Evolutionary conservation across 2,329 filamentous ascomycete species (phyloP).

Genomic region (Decorospora gaudefroyi): DNA sequence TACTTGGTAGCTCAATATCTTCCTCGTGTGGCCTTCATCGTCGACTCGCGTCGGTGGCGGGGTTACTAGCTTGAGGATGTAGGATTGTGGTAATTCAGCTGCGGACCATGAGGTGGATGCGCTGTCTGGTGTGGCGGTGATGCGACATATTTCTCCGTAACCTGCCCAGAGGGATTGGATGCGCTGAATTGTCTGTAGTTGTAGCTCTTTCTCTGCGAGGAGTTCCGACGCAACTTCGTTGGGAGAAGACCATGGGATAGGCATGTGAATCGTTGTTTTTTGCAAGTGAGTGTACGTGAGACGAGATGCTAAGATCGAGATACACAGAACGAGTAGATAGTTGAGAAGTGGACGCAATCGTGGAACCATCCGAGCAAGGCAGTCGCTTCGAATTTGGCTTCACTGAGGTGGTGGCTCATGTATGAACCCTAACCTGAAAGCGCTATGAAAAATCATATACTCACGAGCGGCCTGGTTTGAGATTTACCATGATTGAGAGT

Average conservation of each 20-base stretch:
- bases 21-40: constrained; percentile 67
- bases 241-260: constrained; percentile 17
- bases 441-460: too few relatives aligned
- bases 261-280: constrained; percentile 47
- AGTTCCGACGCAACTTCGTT: constrained; percentile 33
- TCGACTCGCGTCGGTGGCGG: constrained; percentile 52
- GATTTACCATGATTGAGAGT: too few relatives aligned
- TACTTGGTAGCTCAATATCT: constrained; percentile 68
- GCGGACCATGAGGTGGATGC: constrained; percentile 12
- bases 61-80: constrained; percentile 65
- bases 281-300: neutral
- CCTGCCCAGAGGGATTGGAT: constrained; percentile 56
- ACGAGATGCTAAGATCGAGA: constrained; percentile 1
- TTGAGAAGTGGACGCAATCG: constrained; percentile 1
- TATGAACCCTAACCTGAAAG: too few relatives aligned
- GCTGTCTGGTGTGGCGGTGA: constrained; percentile 50
- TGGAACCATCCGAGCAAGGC: constrained; percentile 4
- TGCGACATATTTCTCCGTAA: constrained; percentile 60
- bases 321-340: constrained; percentile 4
- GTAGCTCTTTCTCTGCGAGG: constrained; percentile 31
- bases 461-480: too few relatives aligned
- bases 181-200: constrained; percentile 29
- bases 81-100: constrained; percentile 36
- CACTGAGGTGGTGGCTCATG: too few relatives aligned
- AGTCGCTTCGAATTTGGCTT: too few relatives aligned